Base-by-base conservation (phyloP, 2,329 filamentous ascomycete genomes). In the Orbilia javanica region DNA sequence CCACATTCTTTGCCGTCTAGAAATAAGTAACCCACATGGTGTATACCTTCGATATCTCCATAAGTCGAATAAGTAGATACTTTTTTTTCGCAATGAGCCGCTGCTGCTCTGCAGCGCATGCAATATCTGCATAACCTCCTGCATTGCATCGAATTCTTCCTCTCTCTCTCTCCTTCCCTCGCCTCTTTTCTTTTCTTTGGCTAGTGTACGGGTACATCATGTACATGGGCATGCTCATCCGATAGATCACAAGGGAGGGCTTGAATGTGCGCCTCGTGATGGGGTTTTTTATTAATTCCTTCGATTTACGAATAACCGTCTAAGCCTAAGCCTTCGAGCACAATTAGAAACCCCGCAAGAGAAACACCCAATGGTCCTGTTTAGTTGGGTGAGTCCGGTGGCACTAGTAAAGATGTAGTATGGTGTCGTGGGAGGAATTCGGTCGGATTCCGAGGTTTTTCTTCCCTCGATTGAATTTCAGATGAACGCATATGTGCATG, bases 201-300 rank as follows among this genome's bases (percentile, higher is more conserved):
- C 46, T 67, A 44, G 22, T 25, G 4, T 20, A 57, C 42, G 42
- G 42, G 50, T 25, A 50, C 46, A 50, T 50, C 6, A 66, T 46
- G 11, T 62, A 34, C 48, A 64, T 34, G 66, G 60, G 65, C 62
- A 50, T 62, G 48, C 66, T 69, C 66, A 77, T 71, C 66, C 73
- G 63, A 78, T 53, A 46, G 74, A 78, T 78, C 74, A 78, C 74
- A 78, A 78, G 74, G 67, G 67, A 67, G 15, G 29, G 50, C 25
- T 36, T 46, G 60, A 48, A 46, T 18, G n/a, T 39, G 65, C 46
- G 60, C 67, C 74, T 78, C 74, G 74, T 78, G 74, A 78, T 78
- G 66, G 46, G 52, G 31, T 67, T 77, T 69, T 65, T 63, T 29
- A 36, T 70, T 62, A 27, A 31, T 67, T 44, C 48, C 27, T 77